These are phyloP conservation scores for Glycyrrhiza uralensis DNA, from an alignment of 306 rosid genomes.

Conservation along the genomic window DNA sequence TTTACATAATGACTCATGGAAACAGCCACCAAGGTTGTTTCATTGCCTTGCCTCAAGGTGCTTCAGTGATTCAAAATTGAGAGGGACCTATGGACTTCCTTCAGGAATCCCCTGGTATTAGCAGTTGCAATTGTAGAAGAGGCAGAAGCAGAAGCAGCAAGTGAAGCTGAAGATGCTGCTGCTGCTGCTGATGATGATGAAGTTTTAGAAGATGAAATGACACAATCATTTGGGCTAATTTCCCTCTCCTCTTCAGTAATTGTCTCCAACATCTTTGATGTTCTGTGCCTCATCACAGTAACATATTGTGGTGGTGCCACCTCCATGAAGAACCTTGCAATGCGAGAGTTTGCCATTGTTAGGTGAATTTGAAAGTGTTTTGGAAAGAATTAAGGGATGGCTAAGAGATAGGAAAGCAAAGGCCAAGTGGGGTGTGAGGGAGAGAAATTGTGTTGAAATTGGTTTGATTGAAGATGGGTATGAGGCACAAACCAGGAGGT, in stretches of 20 bases:
- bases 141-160: slow-evolving; percentile 24
- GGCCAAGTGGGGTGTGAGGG: neutral
- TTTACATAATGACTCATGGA: slow-evolving; percentile 17
- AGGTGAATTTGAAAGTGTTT: neutral
- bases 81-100: slow-evolving; percentile 48
- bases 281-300: slow-evolving; percentile 73
- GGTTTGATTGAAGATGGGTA: slow-evolving; percentile 30
- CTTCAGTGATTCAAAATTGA: slow-evolving; percentile 43
- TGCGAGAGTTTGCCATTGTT: slow-evolving; percentile 67
- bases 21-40: neutral
- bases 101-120: slow-evolving; percentile 32
- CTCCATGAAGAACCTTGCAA: slow-evolving; percentile 79
- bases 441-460: neutral
- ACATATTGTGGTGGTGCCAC: slow-evolving; percentile 94
- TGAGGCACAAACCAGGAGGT: slow-evolving; percentile 3
- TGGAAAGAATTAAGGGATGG: neutral
- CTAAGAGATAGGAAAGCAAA: neutral
- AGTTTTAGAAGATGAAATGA: slow-evolving; percentile 18
- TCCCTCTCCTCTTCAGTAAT: slow-evolving; percentile 86
- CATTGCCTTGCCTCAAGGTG: neutral
- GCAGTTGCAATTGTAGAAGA: slow-evolving; percentile 25
- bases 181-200: neutral
- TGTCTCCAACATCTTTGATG: slow-evolving; percentile 82
- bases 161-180: neutral
- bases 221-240: slow-evolving; percentile 18